A percentile compares a stretch with the other conserved stretches of the same genome.
Evolutionary conservation across 1,284 basidiomycete species (phyloP).

Genomic region (Pyrrhoderma noxium): DNA sequence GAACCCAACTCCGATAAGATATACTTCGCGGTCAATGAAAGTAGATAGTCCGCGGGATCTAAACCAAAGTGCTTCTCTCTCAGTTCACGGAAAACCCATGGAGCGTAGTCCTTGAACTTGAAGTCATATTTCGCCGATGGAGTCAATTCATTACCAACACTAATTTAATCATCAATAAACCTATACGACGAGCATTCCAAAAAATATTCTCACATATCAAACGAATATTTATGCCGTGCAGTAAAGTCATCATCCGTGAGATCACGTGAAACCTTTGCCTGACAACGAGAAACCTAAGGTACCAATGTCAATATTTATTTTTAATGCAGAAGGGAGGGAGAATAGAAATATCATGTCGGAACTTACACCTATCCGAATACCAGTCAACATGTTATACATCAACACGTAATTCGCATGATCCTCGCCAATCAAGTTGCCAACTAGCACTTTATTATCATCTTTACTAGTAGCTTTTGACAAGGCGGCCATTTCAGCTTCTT

Average conservation of each 20-base stretch:
- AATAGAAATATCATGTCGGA: slow-evolving; percentile 1
- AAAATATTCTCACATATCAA: slow-evolving; percentile 75
- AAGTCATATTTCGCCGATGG: slow-evolving; percentile 96
- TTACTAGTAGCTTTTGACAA: slow-evolving; percentile 33
- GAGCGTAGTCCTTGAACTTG: slow-evolving; percentile 99
- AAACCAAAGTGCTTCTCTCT: slow-evolving; percentile 93
- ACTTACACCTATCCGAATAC: slow-evolving; percentile 89
- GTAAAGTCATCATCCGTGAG: slow-evolving; percentile 84
- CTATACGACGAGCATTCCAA: too few relatives aligned
- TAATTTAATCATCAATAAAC: too few relatives aligned
- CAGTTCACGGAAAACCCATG: slow-evolving; percentile 94
- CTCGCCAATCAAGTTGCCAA: slow-evolving; percentile 94
- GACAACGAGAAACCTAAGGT: slow-evolving; percentile 84
- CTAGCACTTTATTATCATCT: slow-evolving; percentile 57
- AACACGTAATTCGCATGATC: slow-evolving; percentile 97
- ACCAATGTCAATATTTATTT: slow-evolving; percentile 1
- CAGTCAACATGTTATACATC: slow-evolving; percentile 99
- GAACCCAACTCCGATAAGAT: slow-evolving; percentile 98
- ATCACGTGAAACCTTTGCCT: slow-evolving; percentile 86
- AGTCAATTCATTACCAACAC: slow-evolving; percentile 93
- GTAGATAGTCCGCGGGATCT: slow-evolving; percentile 94
- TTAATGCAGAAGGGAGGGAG: slow-evolving; percentile 22
- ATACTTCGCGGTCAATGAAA: slow-evolving; percentile 95
- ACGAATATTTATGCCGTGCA: slow-evolving; percentile 92
- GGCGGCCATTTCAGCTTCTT: slow-evolving; percentile 37